phyloP scores from a whole-genome alignment of 202 grass and related monocot species.

The Eragrostis tef region DNA sequence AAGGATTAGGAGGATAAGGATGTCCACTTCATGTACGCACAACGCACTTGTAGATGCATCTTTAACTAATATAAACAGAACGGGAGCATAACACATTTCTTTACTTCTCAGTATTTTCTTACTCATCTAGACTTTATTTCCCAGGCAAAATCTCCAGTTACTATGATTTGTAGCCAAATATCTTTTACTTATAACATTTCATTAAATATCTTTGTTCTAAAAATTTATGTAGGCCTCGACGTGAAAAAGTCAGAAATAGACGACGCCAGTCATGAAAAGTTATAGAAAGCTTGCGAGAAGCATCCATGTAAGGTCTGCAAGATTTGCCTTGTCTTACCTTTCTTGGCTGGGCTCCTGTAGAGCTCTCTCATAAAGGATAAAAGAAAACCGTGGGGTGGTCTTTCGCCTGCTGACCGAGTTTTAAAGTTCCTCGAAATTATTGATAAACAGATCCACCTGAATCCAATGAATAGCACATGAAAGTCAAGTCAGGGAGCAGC shows the following conservation, averaged over 20 bases:
- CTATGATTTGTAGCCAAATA: background rate
- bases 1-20: background rate
- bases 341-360: no score
- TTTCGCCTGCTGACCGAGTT: no score
- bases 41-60: background rate
- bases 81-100: background rate
- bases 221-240: background rate
- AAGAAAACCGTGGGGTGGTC: no score
- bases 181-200: background rate
- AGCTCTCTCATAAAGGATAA: no score
- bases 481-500: slow-evolving; percentile 32
- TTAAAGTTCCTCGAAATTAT: slow-evolving; percentile 33
- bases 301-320: slow-evolving; percentile 9
- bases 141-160: background rate
- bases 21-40: slow-evolving; percentile 34
- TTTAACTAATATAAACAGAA: slow-evolving; percentile 6
- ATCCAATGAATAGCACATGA: slow-evolving; percentile 32
- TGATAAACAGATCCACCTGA: slow-evolving; percentile 26
- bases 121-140: background rate
- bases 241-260: background rate
- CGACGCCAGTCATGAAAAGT: slow-evolving; percentile 19
- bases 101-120: background rate
- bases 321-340: slow-evolving; percentile 27
- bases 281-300: slow-evolving; percentile 12
- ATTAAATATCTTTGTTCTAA: background rate